These are phyloP conservation scores for Salix suchowensis DNA, from an alignment of 345 rosid genomes.

Conservation along the genomic window DNA sequence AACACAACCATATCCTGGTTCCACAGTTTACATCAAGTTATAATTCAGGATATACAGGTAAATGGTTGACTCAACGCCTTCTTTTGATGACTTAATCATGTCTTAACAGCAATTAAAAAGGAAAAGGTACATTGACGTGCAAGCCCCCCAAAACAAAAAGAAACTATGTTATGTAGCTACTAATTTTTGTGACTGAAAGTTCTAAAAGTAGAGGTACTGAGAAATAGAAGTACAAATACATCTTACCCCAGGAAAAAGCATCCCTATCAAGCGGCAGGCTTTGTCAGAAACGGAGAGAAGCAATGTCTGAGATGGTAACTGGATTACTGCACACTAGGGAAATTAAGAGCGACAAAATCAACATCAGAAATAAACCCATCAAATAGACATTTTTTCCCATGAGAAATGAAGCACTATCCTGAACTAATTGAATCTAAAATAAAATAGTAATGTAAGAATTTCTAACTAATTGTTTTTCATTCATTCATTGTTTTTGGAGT, in stretches of 20 bases:
- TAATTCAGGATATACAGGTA: not conserved
- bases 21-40: not conserved
- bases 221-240: not conserved
- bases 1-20: constrained; percentile 94
- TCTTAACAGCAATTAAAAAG: not conserved
- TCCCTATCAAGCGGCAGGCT: constrained; percentile 90
- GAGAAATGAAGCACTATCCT: not conserved
- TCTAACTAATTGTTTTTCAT: no score
- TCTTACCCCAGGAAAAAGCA: constrained; percentile 98
- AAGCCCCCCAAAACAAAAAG: not conserved
- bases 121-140: not conserved
- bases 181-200: not conserved
- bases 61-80: not conserved
- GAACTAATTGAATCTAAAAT: not conserved
- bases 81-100: not conserved
- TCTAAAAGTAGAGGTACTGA: not conserved
- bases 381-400: not conserved
- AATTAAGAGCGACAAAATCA: not conserved
- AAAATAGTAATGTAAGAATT: not conserved
- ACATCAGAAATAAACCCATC: constrained; percentile 19
- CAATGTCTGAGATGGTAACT: constrained; percentile 86
- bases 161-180: not conserved
- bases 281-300: constrained; percentile 93
- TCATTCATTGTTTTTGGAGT: not conserved
- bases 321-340: constrained; percentile 91